Base-by-base conservation (phyloP, 2,329 filamentous ascomycete species). In the Seiridium cupressi region DNA sequence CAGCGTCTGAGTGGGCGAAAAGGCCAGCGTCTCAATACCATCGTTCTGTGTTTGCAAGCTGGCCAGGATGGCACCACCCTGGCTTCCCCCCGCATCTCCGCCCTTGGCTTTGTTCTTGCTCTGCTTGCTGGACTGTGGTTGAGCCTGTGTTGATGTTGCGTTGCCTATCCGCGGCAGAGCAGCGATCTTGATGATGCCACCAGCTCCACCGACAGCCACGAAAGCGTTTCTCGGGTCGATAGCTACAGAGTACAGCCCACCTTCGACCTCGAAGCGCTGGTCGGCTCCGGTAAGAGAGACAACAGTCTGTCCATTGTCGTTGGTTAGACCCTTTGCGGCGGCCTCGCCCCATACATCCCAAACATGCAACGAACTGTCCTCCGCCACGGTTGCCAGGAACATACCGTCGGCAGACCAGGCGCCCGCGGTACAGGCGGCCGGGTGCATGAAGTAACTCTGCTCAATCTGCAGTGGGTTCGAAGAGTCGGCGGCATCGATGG, bases 401-500 rank as follows among this genome's bases (percentile, higher is more conserved):
- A 87, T 87, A 56, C 95, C 95, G 73, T 97, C 93, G 4, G 91
- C 84, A 0, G 92, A 92, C 93, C 95, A 99, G 2, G 90, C 83
- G 61, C 95, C 95, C 6, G 93, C 94, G 1, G 95, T 98, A 77
- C 91, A 96, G 35, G 91, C 79, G 18, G 79, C 89, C 3, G 91
- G 94, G 79, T 98, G 95, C 34, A 96, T 83, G 81, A 97, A 97
- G 79, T 95, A 97, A 34, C 90, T 90, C 78, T 97, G 92, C 4
- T 96, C 84, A 70, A 98, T 95, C 68, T 89, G 88, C 57, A 98
- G 81, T 6, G 91, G 77, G 69, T 79, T 81, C 55, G 76, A 76
- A 40, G 75, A 48, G 64, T 91, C 87, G 58, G 81, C 80, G 36
- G 84, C 79, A 73, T 93, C 89, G 69, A 98, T 83, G n/a, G 88